phyloP scores from a whole-genome alignment of 768 basidiomycete genomes.

The Boletus patriciae region DNA sequence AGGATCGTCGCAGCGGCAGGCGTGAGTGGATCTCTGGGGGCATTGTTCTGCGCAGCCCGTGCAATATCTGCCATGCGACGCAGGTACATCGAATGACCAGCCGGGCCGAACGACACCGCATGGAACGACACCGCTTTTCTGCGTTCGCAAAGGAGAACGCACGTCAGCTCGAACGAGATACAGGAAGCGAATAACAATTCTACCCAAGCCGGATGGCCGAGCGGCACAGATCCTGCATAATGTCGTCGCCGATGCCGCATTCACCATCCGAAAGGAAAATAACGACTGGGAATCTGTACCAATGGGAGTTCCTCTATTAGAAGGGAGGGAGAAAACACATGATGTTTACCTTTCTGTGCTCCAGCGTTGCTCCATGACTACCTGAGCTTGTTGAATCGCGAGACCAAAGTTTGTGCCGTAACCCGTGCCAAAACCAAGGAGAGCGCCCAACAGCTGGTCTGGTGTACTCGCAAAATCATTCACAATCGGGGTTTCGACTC shows the following conservation, averaged over 20 bases:
- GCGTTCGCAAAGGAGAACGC: not conserved
- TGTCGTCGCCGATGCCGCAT: constrained; percentile 38
- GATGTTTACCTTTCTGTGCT: constrained; percentile 45
- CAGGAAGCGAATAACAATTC: not conserved
- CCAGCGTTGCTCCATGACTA: constrained; percentile 48
- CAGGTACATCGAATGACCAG: constrained; percentile 28
- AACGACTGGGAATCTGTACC: constrained; percentile 30
- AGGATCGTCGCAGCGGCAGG: constrained; percentile 34
- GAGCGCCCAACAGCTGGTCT: constrained; percentile 39
- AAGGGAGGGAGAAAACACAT: not conserved
- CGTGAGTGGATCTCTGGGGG: constrained; percentile 40
- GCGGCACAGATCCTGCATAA: constrained; percentile 43
- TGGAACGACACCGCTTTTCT: constrained; percentile 61
- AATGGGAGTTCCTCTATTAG: not conserved
- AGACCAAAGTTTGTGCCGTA: constrained; percentile 46
- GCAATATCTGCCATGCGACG: constrained; percentile 56
- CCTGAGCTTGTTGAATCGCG: constrained; percentile 40
- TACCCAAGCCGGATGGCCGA: constrained; percentile 48
- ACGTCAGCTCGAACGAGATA: not conserved
- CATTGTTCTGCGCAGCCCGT: constrained; percentile 43
- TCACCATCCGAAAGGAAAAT: constrained; percentile 51
- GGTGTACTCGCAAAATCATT: constrained; percentile 52
- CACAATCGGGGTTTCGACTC: constrained; percentile 23
- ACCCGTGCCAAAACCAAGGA: constrained; percentile 34
- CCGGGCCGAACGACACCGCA: constrained; percentile 53